Conservation (phyloP, 1,284 basidiomycete species). For the Amylostereum areolatum region DNA sequence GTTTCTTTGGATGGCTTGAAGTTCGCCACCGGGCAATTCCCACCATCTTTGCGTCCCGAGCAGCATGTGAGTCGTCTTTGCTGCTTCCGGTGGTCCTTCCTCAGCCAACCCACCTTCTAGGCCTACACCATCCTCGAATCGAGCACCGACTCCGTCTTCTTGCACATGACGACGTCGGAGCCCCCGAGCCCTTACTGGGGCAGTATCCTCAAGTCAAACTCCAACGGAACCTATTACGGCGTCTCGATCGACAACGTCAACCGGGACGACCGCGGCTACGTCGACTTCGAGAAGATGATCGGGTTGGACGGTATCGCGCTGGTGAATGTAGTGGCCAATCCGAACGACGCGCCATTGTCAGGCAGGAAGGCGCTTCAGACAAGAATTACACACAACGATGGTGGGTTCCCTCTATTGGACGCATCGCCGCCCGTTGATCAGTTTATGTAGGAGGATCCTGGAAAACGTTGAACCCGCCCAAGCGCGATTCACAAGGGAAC, state of each 20-base stretch:
- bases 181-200: constrained; percentile 78
- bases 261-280: constrained; percentile 80
- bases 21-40: constrained; percentile 87
- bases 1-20: constrained; percentile 87
- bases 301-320: constrained; percentile 95
- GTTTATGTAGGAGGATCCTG: constrained; percentile 66
- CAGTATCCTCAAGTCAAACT: constrained; percentile 93
- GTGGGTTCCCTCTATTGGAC: constrained; percentile 29
- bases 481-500: constrained; percentile 70
- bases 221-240: constrained; percentile 95
- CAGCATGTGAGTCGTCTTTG: constrained; percentile 54
- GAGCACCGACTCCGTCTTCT: constrained; percentile 86
- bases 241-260: constrained; percentile 87
- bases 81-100: neutral
- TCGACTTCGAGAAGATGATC: constrained; percentile 98
- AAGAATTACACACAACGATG: constrained; percentile 95
- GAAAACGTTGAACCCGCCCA: constrained; percentile 78
- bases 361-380: constrained; percentile 78
- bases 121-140: constrained; percentile 96
- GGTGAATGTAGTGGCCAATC: constrained; percentile 86
- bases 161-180: constrained; percentile 91
- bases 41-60: constrained; percentile 82
- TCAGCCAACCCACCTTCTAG: constrained; percentile 26
- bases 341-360: constrained; percentile 68
- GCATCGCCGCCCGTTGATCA: neutral